Evolutionary conservation across 768 basidiomycete species (phyloP), one percentile per base, ranked within the genome.

Genomic region (Tricholoma saponaceum): DNA sequence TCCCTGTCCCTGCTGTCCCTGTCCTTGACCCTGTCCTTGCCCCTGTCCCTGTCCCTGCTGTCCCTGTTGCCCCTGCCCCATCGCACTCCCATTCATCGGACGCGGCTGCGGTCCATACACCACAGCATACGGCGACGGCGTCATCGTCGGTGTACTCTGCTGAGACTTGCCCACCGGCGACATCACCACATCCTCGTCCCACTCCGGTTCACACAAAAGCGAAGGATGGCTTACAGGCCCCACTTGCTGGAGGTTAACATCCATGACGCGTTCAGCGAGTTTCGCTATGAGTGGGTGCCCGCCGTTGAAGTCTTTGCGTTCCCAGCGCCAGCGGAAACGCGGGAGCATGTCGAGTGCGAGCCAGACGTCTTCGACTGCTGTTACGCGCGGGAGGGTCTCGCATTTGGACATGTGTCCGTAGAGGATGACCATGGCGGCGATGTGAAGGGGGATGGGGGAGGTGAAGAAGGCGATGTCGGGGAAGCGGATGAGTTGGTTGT

Each of bases 241-340:
- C 44, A 87, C 80, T 32, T 81, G 76, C 62, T 82, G 82, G n/a
- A 92, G 76, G 67, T 87, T 81, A 50, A 88, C 84, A 22, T 80
- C 81, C 76, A 93, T 86, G 22, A 92, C 88, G 55, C 84, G 84
- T 71, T 92, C 89, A 0, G 89, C 91, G 50, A 94, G 82, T 64
- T 84, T 87, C 13, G 89, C 83, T 58, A 92, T 90, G 52, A 92
- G 82, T n/a, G 92, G 91, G 64, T 92, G 90, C 1, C 85, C 86
- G 44, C 89, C 89, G 44, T 85, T 85, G 55, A 83, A 71, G 66
- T 93, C 91, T 68, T 87, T 91, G 53, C 92, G 83, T 66, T 92
- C 90, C 92, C 92, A 94, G 60, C 92, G 85, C 92, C 92, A 94
- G 52, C 92, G 85, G 81, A 93, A 89, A 30, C 86, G 86, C 2